Evolutionary conservation across 257 asterid species (phyloP).

Genomic region (Solanum infundibuliforme): DNA sequence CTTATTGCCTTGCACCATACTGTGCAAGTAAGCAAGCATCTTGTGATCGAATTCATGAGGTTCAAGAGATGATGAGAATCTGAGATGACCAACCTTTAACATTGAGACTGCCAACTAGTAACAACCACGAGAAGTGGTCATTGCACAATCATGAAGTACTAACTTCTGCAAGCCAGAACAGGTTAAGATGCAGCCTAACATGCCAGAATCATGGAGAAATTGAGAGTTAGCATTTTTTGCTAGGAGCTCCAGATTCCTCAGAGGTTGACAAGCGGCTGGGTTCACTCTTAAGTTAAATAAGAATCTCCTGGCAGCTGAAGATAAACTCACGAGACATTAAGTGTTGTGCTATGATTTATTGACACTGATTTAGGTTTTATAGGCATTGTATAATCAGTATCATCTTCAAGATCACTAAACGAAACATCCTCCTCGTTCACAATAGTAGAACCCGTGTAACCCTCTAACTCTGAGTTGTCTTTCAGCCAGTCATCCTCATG

Average conservation of each 20-base stretch:
- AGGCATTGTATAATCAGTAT: slow-evolving; percentile 50
- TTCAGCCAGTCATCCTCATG: slow-evolving; percentile 83
- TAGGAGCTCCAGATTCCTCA: background rate
- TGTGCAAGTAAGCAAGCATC: background rate
- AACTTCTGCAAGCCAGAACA: background rate
- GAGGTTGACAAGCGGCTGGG: background rate
- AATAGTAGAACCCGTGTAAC: slow-evolving; percentile 27
- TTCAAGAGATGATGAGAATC: background rate
- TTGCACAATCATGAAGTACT: background rate
- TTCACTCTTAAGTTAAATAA: background rate
- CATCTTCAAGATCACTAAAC: slow-evolving; percentile 95
- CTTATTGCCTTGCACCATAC: background rate
- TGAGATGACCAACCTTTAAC: background rate
- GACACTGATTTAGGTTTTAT: slow-evolving; percentile 14
- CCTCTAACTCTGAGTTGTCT: slow-evolving; percentile 65
- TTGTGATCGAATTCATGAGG: background rate
- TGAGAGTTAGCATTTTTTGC: background rate
- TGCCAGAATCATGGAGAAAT: background rate
- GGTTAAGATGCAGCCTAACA: background rate
- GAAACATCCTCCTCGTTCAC: slow-evolving; percentile 83
- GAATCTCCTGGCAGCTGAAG: background rate
- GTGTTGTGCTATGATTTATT: background rate
- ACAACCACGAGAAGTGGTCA: background rate
- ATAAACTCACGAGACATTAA: background rate
- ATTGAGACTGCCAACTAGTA: background rate